These are phyloP conservation scores for Ascochyta fabae DNA, from an alignment of 2,329 filamentous ascomycete genomes.

Conservation along the genomic window DNA sequence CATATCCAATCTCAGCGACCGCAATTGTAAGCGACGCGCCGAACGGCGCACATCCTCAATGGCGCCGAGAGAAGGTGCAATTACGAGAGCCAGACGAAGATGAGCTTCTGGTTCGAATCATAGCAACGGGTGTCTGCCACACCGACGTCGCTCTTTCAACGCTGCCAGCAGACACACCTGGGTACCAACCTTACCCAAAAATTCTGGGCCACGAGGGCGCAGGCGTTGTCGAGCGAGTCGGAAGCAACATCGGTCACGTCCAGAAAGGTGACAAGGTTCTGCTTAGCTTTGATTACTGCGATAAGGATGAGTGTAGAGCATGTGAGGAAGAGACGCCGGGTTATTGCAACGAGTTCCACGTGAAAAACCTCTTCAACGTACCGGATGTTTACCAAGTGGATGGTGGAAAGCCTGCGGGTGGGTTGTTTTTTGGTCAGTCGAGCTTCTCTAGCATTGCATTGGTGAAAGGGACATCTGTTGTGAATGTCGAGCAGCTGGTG, in stretches of 20 bases:
- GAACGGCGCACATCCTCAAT: constrained; percentile 42
- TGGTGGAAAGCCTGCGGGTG: constrained; percentile 39
- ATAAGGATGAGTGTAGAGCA: constrained; percentile 54
- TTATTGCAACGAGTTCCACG: constrained; percentile 58
- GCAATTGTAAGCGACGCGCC: constrained; percentile 52
- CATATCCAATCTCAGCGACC: constrained; percentile 21
- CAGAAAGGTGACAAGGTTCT: constrained; percentile 56
- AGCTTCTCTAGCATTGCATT: constrained; percentile 53
- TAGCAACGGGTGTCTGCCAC: constrained; percentile 63
- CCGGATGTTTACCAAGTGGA: constrained; percentile 32
- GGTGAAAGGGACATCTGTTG: constrained; percentile 49
- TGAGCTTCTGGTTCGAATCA: constrained; percentile 61
- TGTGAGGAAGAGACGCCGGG: constrained; percentile 56
- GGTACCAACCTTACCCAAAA: constrained; percentile 50
- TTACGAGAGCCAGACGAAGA: constrained; percentile 50
- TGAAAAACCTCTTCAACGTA: constrained; percentile 53
- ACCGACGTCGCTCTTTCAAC: constrained; percentile 59
- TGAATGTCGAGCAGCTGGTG: constrained; percentile 52
- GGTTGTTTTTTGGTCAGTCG: constrained; percentile 57
- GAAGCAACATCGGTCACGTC: constrained; percentile 51
- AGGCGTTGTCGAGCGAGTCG: constrained; percentile 58
- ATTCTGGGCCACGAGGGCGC: constrained; percentile 63
- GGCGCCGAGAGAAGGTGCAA: constrained; percentile 50
- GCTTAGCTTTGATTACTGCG: constrained; percentile 57
- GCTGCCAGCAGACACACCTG: constrained; percentile 42